A percentile compares a stretch with the other conserved stretches of the same genome.
Evolutionary conservation across 345 rosid genomes (phyloP).

Genomic region (Eucalyptus erythrocorys): DNA sequence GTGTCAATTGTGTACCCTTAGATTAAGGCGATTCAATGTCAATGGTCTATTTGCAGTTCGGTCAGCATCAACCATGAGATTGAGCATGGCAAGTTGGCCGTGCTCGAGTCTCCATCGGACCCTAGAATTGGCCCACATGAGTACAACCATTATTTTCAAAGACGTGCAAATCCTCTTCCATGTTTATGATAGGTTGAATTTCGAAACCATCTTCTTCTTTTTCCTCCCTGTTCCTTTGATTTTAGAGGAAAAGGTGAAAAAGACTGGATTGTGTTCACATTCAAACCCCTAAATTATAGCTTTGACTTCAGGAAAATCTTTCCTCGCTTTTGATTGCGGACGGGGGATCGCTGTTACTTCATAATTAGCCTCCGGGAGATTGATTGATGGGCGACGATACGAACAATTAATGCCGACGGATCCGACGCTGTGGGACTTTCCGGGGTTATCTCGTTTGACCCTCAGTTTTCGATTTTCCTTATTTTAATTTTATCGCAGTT

Average conservation of each 20-base stretch:
- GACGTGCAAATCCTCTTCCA: fast-evolving
- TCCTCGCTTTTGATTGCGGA: neutral
- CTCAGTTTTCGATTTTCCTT: neutral
- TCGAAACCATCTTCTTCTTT: neutral
- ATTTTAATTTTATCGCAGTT: neutral
- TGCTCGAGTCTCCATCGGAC: neutral
- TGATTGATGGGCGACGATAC: neutral
- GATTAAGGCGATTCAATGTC: neutral
- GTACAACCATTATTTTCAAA: neutral
- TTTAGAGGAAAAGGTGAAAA: neutral
- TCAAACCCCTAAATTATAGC: neutral
- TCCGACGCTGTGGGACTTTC: neutral
- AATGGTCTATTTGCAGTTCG: fast-evolving
- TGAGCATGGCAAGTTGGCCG: neutral
- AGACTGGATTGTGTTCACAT: neutral
- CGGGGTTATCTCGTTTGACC: neutral
- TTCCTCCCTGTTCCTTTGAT: neutral
- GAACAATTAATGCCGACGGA: neutral
- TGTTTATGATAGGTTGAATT: neutral
- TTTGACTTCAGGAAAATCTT: neutral
- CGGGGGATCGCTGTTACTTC: neutral
- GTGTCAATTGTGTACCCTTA: neutral
- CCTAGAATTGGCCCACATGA: neutral
- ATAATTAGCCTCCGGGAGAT: neutral
- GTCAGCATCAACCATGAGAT: neutral